A percentile compares a stretch with the other conserved stretches of the same genome.
Conservation (phyloP, 352 stramenopile species). For the Phytophthora hibernalis region DNA sequence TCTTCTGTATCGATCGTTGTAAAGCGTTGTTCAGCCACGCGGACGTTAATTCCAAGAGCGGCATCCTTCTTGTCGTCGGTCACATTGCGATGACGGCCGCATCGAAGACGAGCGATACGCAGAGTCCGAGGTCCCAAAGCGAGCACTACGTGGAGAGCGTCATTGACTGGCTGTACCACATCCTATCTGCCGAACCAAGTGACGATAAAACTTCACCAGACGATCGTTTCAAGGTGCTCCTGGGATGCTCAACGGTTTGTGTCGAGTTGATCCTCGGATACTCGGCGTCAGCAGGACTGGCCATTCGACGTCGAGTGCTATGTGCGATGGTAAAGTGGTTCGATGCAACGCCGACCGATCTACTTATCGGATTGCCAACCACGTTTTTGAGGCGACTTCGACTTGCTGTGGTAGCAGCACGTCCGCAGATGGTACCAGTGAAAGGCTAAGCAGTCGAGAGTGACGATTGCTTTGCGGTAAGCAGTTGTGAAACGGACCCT, state of each 20-base stretch:
- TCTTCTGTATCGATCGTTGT: constrained; percentile 33
- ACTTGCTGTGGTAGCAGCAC: constrained; percentile 34
- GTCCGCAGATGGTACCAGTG: constrained; percentile 5
- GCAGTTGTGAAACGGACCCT: not conserved
- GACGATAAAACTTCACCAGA: constrained; percentile 17
- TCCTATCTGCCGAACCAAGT: constrained; percentile 17
- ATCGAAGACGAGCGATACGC: constrained; percentile 4
- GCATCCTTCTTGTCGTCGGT: constrained; percentile 18
- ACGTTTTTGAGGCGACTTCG: constrained; percentile 41
- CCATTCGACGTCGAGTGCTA: constrained; percentile 14
- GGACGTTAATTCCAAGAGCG: constrained; percentile 9
- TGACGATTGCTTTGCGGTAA: not conserved
- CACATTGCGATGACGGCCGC: constrained; percentile 22
- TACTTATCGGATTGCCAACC: constrained; percentile 20
- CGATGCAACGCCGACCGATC: constrained; percentile 15
- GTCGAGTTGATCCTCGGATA: constrained; percentile 33
- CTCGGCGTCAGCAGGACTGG: not conserved
- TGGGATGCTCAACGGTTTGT: constrained; percentile 21
- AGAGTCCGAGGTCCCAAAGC: not conserved
- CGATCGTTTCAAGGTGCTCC: constrained; percentile 18
- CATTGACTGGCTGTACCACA: constrained; percentile 30
- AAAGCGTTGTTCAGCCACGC: constrained; percentile 24
- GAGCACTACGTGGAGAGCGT: constrained; percentile 28
- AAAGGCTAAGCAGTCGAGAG: not conserved
- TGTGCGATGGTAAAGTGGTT: constrained; percentile 35